Evolutionary conservation across 139 green algal genomes (phyloP).

Genomic region (Chlamydomonas sp.): DNA sequence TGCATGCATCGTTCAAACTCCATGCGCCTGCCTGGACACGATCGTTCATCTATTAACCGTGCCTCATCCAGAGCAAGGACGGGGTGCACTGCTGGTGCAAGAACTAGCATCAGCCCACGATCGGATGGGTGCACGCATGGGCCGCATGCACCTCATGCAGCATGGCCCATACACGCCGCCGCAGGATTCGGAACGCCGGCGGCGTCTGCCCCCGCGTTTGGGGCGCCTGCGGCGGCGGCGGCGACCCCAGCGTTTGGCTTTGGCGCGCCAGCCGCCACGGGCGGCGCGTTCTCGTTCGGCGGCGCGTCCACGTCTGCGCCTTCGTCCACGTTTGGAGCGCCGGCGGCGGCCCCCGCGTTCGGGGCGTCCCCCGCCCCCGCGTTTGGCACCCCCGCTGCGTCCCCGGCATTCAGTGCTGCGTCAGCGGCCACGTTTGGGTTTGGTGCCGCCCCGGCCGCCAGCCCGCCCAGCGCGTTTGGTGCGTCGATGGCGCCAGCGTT

Average conservation of each 20-base stretch:
- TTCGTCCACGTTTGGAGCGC: conserved; percentile 3
- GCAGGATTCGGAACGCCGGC: too few relatives aligned
- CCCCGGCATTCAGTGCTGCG: conserved; percentile 16
- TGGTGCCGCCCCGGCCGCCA: neutral
- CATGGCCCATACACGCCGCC: too few relatives aligned
- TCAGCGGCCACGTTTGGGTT: conserved; percentile 9
- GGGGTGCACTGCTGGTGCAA: too few relatives aligned
- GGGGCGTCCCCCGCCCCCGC: neutral
- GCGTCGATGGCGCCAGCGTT: conserved; percentile 13
- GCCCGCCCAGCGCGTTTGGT: conserved; percentile 10
- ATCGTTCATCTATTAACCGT: too few relatives aligned
- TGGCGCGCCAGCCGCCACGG: neutral
- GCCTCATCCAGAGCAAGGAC: too few relatives aligned
- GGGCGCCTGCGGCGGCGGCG: conserved; percentile 1
- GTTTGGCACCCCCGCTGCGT: conserved; percentile 12
- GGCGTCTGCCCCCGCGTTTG: neutral
- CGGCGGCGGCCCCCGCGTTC: conserved; percentile 10
- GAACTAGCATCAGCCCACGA: too few relatives aligned
- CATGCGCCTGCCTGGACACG: too few relatives aligned
- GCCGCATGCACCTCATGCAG: too few relatives aligned
- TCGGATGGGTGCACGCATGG: too few relatives aligned
- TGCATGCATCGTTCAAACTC: too few relatives aligned
- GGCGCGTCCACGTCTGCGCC: too few relatives aligned
- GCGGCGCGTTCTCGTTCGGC: too few relatives aligned
- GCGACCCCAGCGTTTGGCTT: conserved; percentile 5